Evolutionary conservation across 1,284 basidiomycete genomes (phyloP), one percentile per base, ranked within the genome.

Genomic region (Ceratobasidium sp.): DNA sequence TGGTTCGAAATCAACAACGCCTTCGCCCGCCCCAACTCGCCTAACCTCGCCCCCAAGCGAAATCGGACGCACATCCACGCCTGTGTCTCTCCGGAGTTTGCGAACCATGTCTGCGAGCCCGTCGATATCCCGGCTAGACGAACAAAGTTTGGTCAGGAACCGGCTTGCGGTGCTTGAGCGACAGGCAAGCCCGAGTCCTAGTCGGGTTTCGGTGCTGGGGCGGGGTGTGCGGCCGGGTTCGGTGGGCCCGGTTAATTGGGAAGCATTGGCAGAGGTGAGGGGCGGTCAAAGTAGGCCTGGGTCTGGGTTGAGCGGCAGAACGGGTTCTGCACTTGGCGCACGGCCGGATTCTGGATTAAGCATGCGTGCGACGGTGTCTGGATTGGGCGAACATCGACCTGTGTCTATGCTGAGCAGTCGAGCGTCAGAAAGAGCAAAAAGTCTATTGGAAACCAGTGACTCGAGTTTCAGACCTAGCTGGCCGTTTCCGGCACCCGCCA

Each of bases 41-140:
- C 24, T 27, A 19, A 27, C 63, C 6, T 31, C 63, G 51, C 8
- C 27, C 51, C 9, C n/a, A 11, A 61, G 39, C 37, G 58, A 34
- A 41, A 13, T 34, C 19, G 19, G 58, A 22, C 13, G 27, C 16
- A 29, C 62, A 6, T 49, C 62, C 3, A 29, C 46, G 24, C 62
- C 41, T 8, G 34, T 68, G 37, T 68, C 51, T 6, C 65, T 34
- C 41, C n/a, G 54, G n/a, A 71, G 68, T 16, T 39, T n/a, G 22
- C 48, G 51, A 2, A 43, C 22, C 27, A 59, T 71, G 29, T 48
- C 54, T 29, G 22, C 54, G 14, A 71, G 68, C 48, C 68, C 68
- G 19, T 71, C 68, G 14, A 71, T 71, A 8, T 46, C 39, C 34
- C 37, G 54, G 34, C 29, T 71, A 14, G 68, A 71, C 41, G 68